These are phyloP conservation scores for Jatropha curcas DNA, from an alignment of 345 rosid genomes.

Conservation along the genomic window DNA sequence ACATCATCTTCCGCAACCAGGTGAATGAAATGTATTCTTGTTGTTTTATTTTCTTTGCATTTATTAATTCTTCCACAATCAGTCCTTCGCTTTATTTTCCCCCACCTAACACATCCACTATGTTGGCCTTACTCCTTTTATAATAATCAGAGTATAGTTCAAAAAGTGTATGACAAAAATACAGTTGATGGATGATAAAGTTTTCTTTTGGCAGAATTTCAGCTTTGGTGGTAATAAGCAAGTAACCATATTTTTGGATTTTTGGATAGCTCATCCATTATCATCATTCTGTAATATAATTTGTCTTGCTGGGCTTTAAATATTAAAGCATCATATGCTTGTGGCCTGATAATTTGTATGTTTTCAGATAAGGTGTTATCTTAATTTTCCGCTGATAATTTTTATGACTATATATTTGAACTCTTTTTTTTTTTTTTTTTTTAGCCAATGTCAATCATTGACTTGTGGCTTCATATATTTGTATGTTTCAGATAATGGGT, in stretches of 20 bases:
- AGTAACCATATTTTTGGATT: not conserved
- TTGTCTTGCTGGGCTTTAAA: not conserved
- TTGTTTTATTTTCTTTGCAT: not conserved
- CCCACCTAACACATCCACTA: not conserved
- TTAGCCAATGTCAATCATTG: no score
- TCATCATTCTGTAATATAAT: not conserved
- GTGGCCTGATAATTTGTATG: not conserved
- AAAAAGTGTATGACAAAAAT: not conserved
- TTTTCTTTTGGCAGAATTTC: not conserved
- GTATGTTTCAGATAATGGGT: no score
- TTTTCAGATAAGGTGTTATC: not conserved
- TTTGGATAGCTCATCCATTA: not conserved
- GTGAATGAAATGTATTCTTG: slow-evolving; percentile 33
- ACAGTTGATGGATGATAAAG: not conserved
- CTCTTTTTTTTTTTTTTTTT: no score
- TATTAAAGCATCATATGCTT: not conserved
- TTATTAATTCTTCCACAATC: no score
- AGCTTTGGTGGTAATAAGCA: not conserved
- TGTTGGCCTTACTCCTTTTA: not conserved
- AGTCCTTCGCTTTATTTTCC: no score
- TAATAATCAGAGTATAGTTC: not conserved
- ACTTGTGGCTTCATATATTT: no score
- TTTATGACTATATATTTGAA: no score
- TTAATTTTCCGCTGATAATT: not conserved
- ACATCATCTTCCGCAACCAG: slow-evolving; percentile 88